phyloP scores from a whole-genome alignment of 192 early-diverging fungal genomes.

The Backusella tuberculispora region DNA sequence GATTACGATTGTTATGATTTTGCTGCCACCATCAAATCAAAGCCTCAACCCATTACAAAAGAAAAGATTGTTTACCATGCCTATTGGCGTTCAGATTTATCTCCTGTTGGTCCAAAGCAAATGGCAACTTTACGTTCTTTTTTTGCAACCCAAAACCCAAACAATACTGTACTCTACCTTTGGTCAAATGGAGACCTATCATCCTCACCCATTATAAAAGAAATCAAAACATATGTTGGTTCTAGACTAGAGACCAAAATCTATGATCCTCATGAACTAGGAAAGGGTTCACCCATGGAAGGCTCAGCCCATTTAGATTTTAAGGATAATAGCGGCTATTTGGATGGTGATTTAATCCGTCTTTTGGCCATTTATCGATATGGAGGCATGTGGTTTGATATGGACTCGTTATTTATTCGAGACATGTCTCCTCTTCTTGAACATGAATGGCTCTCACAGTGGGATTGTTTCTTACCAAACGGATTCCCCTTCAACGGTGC shows the following conservation, averaged over 20 bases:
- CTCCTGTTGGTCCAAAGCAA: constrained; percentile 44
- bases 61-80: constrained; percentile 42
- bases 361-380: constrained; percentile 46
- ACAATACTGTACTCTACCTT: constrained; percentile 38
- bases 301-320: constrained; percentile 36
- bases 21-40: constrained; percentile 34
- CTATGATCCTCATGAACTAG: constrained; percentile 33
- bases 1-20: constrained; percentile 53
- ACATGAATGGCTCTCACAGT: constrained; percentile 49
- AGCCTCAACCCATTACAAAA: constrained; percentile 21
- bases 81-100: constrained; percentile 49
- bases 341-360: constrained; percentile 49
- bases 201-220: constrained; percentile 21
- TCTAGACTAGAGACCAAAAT: constrained; percentile 29
- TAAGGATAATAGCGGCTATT: constrained; percentile 44
- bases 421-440: constrained; percentile 47
- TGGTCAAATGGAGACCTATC: constrained; percentile 50
- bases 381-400: constrained; percentile 57
- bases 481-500: constrained; percentile 49
- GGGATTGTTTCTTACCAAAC: constrained; percentile 51
- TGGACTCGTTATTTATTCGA: constrained; percentile 49
- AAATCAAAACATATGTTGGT: constrained; percentile 32
- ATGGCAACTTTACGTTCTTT: constrained; percentile 45
- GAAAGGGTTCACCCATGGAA: constrained; percentile 42
- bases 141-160: constrained; percentile 46